Conservation (phyloP, 495 filamentous ascomycete species). For the Hyaloscypha hepaticicola region DNA sequence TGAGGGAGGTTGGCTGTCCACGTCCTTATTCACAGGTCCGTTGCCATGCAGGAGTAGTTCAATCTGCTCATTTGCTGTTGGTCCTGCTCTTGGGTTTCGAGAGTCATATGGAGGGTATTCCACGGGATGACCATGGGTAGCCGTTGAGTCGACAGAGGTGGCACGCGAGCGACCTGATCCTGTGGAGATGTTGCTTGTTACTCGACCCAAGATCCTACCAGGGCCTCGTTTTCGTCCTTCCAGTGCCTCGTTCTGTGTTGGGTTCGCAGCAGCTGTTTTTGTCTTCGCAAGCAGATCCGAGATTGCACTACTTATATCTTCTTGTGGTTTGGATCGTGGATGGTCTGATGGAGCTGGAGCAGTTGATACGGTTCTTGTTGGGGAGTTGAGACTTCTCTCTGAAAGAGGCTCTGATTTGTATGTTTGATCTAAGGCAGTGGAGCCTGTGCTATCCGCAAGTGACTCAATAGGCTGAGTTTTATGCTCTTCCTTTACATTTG, state of each 20-base stretch:
- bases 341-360: slow-evolving; percentile 28
- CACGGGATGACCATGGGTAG: slow-evolving; percentile 23
- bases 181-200: slow-evolving; percentile 49
- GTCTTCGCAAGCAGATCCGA: slow-evolving; percentile 18
- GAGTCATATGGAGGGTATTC: slow-evolving; percentile 23
- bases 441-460: slow-evolving; percentile 33
- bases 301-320: slow-evolving; percentile 29
- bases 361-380: slow-evolving; percentile 32
- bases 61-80: slow-evolving; percentile 24
- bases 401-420: slow-evolving; percentile 28
- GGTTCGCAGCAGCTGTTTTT: slow-evolving; percentile 8
- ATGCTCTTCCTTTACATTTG: slow-evolving; percentile 20
- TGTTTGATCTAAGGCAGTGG: slow-evolving; percentile 26
- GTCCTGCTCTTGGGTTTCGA: slow-evolving; percentile 1
- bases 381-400: slow-evolving; percentile 29
- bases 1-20: slow-evolving; percentile 32
- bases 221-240: slow-evolving; percentile 34
- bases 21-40: slow-evolving; percentile 17
- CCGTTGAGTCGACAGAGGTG: slow-evolving; percentile 32
- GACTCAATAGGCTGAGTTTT: slow-evolving; percentile 27
- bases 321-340: slow-evolving; percentile 25
- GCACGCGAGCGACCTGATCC: slow-evolving; percentile 19
- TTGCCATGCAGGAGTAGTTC: slow-evolving; percentile 20
- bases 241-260: slow-evolving; percentile 3
- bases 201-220: slow-evolving; percentile 49